phyloP scores from a whole-genome alignment of 768 basidiomycete species.

The Stropharia rugosoannulata region DNA sequence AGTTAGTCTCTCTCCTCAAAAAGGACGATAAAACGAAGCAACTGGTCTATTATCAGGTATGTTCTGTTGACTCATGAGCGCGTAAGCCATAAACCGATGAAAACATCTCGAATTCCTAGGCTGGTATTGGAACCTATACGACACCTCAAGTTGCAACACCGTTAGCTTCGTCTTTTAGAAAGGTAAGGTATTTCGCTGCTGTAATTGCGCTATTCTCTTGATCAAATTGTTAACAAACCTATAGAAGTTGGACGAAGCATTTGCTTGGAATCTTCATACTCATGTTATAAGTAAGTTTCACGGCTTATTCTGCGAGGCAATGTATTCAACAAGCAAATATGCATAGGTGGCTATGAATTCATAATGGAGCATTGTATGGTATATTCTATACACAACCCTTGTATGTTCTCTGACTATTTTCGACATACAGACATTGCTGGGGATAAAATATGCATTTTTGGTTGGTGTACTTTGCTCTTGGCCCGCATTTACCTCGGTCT shows the following conservation, averaged over 20 bases:
- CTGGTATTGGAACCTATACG: conserved; percentile 54
- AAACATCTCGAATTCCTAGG: conserved; percentile 23
- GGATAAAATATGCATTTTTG: conserved; percentile 65
- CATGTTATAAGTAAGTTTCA: conserved; percentile 54
- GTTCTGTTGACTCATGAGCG: not conserved
- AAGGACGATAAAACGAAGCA: conserved; percentile 52
- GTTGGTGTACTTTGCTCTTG: conserved; percentile 21
- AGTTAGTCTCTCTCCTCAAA: conserved; percentile 48
- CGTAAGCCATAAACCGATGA: not conserved
- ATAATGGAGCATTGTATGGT: conserved; percentile 55
- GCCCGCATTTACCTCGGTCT: not conserved
- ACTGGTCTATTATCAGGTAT: conserved; percentile 58
- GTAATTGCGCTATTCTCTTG: too few species aligned
- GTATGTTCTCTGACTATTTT: not conserved
- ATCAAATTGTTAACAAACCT: not conserved
- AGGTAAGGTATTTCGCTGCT: conserved; percentile 23
- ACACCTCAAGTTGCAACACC: conserved; percentile 36
- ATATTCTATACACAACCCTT: not conserved
- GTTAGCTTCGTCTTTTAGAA: conserved; percentile 32
- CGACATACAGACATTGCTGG: conserved; percentile 38
- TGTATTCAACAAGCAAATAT: not conserved
- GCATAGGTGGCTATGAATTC: conserved; percentile 52
- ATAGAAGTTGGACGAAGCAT: conserved; percentile 45
- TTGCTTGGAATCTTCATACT: conserved; percentile 47
- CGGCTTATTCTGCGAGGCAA: too few species aligned